phyloP scores from a whole-genome alignment of 2,329 filamentous ascomycete genomes.

The Gyromitra esculenta region DNA sequence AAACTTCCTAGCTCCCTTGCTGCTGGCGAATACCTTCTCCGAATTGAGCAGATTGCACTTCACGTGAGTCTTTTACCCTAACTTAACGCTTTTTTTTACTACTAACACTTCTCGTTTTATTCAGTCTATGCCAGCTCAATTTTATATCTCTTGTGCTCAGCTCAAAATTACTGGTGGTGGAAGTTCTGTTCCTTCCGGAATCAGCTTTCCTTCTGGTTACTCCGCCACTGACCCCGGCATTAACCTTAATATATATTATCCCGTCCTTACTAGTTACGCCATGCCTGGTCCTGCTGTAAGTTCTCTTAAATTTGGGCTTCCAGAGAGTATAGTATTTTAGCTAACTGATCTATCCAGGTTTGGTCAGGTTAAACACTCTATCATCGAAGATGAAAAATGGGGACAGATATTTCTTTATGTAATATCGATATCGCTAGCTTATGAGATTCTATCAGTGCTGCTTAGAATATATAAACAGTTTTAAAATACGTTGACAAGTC shows the following conservation, averaged over 20 bases:
- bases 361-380: slow-evolving; percentile 37
- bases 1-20: slow-evolving; percentile 61
- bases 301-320: neutral
- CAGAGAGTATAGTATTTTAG: too few relatives aligned
- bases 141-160: slow-evolving; percentile 62
- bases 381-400: slow-evolving; percentile 5
- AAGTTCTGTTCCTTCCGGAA: slow-evolving; percentile 60
- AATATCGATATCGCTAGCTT: too few relatives aligned
- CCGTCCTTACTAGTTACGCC: slow-evolving; percentile 60
- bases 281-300: slow-evolving; percentile 62
- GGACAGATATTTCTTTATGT: neutral
- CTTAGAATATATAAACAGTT: too few relatives aligned
- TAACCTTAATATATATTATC: slow-evolving; percentile 64
- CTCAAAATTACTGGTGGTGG: slow-evolving; percentile 62
- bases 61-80: slow-evolving; percentile 60
- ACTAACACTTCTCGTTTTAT: slow-evolving; percentile 38
- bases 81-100: neutral
- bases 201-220: slow-evolving; percentile 65
- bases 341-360: slow-evolving; percentile 19
- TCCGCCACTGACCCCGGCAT: slow-evolving; percentile 63
- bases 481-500: too few relatives aligned
- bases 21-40: slow-evolving; percentile 61
- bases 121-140: slow-evolving; percentile 59
- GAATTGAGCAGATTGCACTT: slow-evolving; percentile 61
- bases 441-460: too few relatives aligned